Percentiles rank a stretch among this genome's conserved stretches.
phyloP scores from a whole-genome alignment of 2,329 filamentous ascomycete genomes.

The Microcyclospora tardicrescens region DNA sequence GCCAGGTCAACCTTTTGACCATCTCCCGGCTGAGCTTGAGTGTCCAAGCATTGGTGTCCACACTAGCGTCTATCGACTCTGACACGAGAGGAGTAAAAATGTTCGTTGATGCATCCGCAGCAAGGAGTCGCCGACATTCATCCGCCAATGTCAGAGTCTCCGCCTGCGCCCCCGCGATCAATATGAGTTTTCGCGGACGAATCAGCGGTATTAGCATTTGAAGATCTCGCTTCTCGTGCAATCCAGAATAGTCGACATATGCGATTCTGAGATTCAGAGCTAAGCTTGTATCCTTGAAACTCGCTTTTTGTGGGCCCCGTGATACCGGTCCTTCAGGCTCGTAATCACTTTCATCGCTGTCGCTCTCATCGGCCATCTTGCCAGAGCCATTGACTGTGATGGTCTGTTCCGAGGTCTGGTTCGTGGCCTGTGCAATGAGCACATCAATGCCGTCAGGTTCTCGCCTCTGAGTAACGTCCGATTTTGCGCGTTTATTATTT shows the following conservation, averaged over 20 bases:
- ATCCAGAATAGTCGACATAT: constrained; percentile 79
- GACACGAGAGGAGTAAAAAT: constrained; percentile 76
- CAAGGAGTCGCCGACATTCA: constrained; percentile 60
- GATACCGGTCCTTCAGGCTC: constrained; percentile 38
- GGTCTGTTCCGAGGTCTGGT: constrained; percentile 21
- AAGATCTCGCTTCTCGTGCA: constrained; percentile 86
- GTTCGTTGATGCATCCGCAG: constrained; percentile 24
- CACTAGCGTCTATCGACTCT: constrained; percentile 68
- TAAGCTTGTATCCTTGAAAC: constrained; percentile 51
- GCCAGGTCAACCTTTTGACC: constrained; percentile 83
- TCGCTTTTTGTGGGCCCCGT: constrained; percentile 62
- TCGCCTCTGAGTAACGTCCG: constrained; percentile 25
- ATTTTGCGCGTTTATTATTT: constrained; percentile 49
- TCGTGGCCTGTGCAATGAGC: constrained; percentile 19
- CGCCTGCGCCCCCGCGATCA: constrained; percentile 66
- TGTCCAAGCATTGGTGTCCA: constrained; percentile 95
- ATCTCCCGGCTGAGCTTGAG: constrained; percentile 78
- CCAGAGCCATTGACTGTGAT: constrained; percentile 3
- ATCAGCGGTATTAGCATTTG: constrained; percentile 93
- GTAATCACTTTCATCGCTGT: constrained; percentile 38
- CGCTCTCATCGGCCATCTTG: constrained; percentile 7
- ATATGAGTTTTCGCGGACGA: constrained; percentile 81
- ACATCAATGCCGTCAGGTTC: constrained; percentile 24
- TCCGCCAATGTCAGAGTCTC: constrained; percentile 69
- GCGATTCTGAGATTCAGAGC: constrained; percentile 63